Percentiles rank a stretch among this genome's conserved stretches.
Conservation (phyloP, 768 basidiomycete species). For the Mycena maculata region DNA sequence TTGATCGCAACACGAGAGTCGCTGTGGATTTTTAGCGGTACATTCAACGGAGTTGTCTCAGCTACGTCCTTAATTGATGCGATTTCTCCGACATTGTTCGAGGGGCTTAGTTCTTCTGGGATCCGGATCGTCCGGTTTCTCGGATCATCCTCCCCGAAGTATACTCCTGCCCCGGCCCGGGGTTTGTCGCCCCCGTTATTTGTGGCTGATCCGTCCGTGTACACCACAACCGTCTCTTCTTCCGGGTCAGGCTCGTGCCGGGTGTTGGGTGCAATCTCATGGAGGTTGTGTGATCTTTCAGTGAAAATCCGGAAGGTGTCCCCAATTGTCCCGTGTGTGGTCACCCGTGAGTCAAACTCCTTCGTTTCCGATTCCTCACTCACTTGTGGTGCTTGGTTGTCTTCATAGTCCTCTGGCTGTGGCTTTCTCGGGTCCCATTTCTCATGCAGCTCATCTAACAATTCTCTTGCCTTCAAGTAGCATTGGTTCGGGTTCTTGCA, state of each 20-base stretch:
- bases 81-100: too few relatives aligned
- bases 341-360: slow-evolving; percentile 10
- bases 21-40: too few relatives aligned
- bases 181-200: slow-evolving; percentile 20
- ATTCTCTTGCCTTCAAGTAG: slow-evolving; percentile 6
- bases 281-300: not conserved
- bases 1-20: not conserved
- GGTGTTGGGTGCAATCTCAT: not conserved
- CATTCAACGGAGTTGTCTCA: too few relatives aligned
- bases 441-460: not conserved
- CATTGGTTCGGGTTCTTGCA: slow-evolving; percentile 24
- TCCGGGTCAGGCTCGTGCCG: not conserved
- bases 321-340: not conserved
- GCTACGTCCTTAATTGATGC: too few relatives aligned
- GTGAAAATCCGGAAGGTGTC: slow-evolving; percentile 30
- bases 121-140: too few relatives aligned
- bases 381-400: not conserved
- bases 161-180: too few relatives aligned
- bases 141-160: too few relatives aligned
- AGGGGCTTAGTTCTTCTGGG: too few relatives aligned
- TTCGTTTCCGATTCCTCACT: not conserved
- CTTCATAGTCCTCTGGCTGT: slow-evolving; percentile 26
- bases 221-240: not conserved
- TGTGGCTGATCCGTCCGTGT: slow-evolving; percentile 31
- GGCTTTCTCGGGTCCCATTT: slow-evolving; percentile 24